Evolutionary conservation across 2,329 filamentous ascomycete species (phyloP), one percentile per base, ranked within the genome.

Genomic region (Coniosporium tulheliwenetii): DNA sequence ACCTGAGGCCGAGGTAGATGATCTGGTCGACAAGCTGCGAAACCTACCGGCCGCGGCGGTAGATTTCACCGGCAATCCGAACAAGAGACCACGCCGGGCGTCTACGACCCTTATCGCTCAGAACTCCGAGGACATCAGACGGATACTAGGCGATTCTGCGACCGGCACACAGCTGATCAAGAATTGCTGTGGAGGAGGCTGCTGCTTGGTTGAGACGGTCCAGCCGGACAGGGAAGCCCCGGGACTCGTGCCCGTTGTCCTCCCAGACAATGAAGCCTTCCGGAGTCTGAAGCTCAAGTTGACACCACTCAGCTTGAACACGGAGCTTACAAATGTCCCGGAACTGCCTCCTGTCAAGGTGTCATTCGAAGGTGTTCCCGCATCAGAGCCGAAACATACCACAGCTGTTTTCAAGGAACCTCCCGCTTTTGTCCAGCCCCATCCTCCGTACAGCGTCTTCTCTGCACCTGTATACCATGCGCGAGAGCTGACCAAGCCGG

Each of bases 391-490:
- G 38, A 59, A 61, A 43, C 54, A 64, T 45, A 55, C 65, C 46
- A 52, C 60, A 34, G 47, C 53, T 12, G 53, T 54, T 30, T 57
- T 55, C 13, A 66, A 67, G 39, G 55, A 67, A 44, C 89, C 91
- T 13, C 91, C 91, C 5, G 71, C 70, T 44, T 98, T 87, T 53
- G 87, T 98, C 41, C 85, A 94, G 57, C 91, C 91, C 19, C 91
- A 98, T 58, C 85, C 85, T 42, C 91, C 91, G 0, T 91, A 93
- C 61, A 72, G 89, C 48, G 86, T 96, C 45, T 93, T 83, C 61
- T 81, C 86, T 1, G 87, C 89, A n/a, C 85, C 79, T 47, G 75
- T 98, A 37, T 81, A 85, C 61, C 79, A 79, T 51, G 76, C 85
- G 2, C 80, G 91, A 42, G 86, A 94, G 61, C 66, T 98, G 56